Percentiles rank a stretch among this genome's conserved stretches.
Conservation (phyloP, 257 asterid species). For the Orobanche coerulescens region DNA sequence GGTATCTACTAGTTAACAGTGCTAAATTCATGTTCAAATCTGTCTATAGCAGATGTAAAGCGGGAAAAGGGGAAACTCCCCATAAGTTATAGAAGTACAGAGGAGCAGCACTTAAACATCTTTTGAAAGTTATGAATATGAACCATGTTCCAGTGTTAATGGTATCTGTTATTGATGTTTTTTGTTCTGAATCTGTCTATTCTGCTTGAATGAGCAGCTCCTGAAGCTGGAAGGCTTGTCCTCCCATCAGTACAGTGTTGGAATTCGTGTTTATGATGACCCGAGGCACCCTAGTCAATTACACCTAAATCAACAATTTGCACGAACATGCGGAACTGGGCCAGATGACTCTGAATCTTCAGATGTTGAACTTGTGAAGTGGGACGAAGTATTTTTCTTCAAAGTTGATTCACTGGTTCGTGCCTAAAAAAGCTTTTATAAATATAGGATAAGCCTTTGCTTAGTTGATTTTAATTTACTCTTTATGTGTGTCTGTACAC, state of each 20-base stretch:
- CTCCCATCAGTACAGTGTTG: slow-evolving; percentile 56
- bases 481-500: background rate
- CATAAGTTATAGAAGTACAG: background rate
- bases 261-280: slow-evolving; percentile 51
- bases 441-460: slow-evolving; percentile 14
- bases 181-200: slow-evolving; percentile 19
- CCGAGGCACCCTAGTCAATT: slow-evolving; percentile 36
- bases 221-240: slow-evolving; percentile 57
- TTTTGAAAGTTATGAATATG: background rate
- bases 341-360: slow-evolving; percentile 43
- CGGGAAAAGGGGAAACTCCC: background rate
- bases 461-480: slow-evolving; percentile 16
- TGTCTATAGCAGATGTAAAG: background rate
- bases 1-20: background rate
- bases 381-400: slow-evolving; percentile 96
- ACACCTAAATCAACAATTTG: slow-evolving; percentile 48
- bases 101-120: background rate
- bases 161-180: slow-evolving; percentile 18
- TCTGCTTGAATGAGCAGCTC: slow-evolving; percentile 49
- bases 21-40: background rate
- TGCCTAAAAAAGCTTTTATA: slow-evolving; percentile 8
- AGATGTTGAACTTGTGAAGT: slow-evolving; percentile 51
- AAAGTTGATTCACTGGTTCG: slow-evolving; percentile 71
- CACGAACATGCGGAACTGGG: slow-evolving; percentile 64
- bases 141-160: background rate